Base-by-base conservation (phyloP, 257 asterid genomes). In the Orobanche coerulescens region DNA sequence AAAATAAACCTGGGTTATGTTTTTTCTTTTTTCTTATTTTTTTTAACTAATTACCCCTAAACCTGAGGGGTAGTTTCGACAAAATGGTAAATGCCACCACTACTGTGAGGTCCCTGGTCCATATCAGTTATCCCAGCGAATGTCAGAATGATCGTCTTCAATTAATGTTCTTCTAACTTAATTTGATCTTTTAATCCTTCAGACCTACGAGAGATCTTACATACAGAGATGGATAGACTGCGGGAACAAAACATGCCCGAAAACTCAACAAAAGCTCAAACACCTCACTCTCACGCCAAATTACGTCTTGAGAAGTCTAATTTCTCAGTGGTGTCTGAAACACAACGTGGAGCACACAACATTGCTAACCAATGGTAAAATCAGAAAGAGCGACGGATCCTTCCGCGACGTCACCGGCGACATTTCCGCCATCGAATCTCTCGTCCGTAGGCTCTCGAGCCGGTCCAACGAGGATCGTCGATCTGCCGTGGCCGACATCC, bases 211-310 rank as follows among this genome's bases (percentile, higher is more conserved):
- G 79, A 81, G 98, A 78, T 88, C 87, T 15, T 86, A 81, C 71
- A 92, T 92, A 56, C 96, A 92, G 59, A 83, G 85, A 76, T 92
- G 98, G 98, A 82, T 92, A 51, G 96, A 88, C 53, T 74, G 98
- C 31, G 95, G 96, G 63, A 89, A 84, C 88, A 82, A 78, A 2
- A 84, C 96, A 14, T 92, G 98, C 77, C 98, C 98, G 3, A 92
- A 92, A 83, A 88, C 98, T 65, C 96, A 81, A 75, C 98, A 82
- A 76, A 86, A 82, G 72, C 95, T 92, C 49, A 78, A 67, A 37
- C 82, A 82, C 62, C 84, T 81, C 62, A 86, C 87, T n/a, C 87
- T 92, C 4, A 88, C 98, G 10, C 88, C 98, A n/a, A 92, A 92
- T 49, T 86, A 86, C 12, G 94, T 79, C 40, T 66, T 92, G 50